Conservation (phyloP, 108 stramenopile species). For the Thalassiosira profunda region DNA sequence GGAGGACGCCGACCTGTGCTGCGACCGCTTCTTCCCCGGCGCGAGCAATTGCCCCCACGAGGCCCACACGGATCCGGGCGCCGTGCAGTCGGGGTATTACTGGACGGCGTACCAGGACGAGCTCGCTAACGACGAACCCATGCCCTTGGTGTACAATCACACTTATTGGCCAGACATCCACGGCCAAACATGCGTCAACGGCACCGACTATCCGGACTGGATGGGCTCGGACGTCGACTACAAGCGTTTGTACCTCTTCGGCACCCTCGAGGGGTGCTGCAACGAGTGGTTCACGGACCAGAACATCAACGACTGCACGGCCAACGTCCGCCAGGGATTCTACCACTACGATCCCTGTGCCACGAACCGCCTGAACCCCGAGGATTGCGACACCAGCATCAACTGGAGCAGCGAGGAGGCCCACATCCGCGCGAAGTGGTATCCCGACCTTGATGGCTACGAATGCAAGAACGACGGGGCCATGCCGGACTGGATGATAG, state of each 20-base stretch:
- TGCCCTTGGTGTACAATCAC: slow-evolving; percentile 16
- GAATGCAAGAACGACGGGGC: slow-evolving; percentile 15
- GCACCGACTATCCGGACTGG: slow-evolving; percentile 34
- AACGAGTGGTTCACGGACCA: slow-evolving; percentile 17
- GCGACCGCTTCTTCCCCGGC: slow-evolving; percentile 17
- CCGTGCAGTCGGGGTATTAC: slow-evolving; percentile 20
- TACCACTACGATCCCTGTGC: neutral
- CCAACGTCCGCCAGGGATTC: slow-evolving; percentile 15
- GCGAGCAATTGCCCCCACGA: slow-evolving; percentile 32
- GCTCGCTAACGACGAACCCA: neutral
- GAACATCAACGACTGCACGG: slow-evolving; percentile 12
- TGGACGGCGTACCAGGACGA: slow-evolving; percentile 16
- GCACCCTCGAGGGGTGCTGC: slow-evolving; percentile 18
- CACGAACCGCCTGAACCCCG: slow-evolving; percentile 1
- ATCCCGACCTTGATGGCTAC: slow-evolving; percentile 12
- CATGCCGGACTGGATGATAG: slow-evolving; percentile 9
- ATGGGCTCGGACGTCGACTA: slow-evolving; percentile 18
- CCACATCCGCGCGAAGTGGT: slow-evolving; percentile 19
- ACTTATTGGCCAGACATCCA: slow-evolving; percentile 25
- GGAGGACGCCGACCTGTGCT: slow-evolving; percentile 9
- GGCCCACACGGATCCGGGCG: too few relatives aligned
- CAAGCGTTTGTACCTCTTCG: slow-evolving; percentile 10
- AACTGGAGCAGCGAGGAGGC: slow-evolving; percentile 1
- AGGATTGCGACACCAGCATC: neutral
- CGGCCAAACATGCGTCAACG: slow-evolving; percentile 13